phyloP scores from a whole-genome alignment of 2,329 filamentous ascomycete species.

The Talaromyces albobiverticillius region DNA sequence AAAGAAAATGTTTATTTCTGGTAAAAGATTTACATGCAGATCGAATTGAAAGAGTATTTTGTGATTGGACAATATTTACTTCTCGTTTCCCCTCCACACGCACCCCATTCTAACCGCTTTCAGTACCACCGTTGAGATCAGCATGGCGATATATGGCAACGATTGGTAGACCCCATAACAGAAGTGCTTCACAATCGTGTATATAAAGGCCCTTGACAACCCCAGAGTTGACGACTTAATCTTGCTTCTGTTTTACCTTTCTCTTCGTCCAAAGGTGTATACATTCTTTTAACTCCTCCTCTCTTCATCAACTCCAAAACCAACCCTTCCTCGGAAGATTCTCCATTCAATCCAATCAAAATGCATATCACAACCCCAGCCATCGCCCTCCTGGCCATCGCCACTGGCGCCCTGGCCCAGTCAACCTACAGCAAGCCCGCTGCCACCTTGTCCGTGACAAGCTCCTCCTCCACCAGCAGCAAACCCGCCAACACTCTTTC shows the following conservation, averaged over 20 bases:
- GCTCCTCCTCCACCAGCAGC: neutral
- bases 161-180: neutral
- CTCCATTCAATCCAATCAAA: constrained; percentile 11
- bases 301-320: neutral
- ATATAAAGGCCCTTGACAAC: neutral
- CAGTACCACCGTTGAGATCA: neutral
- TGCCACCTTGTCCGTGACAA: neutral
- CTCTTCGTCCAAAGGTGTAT: neutral
- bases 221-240: neutral
- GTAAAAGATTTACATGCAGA: neutral
- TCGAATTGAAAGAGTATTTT: neutral
- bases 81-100: too few species aligned
- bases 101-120: neutral
- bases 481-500: too few species aligned
- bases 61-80: neutral
- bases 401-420: constrained; percentile 18
- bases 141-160: too few species aligned
- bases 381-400: constrained; percentile 21
- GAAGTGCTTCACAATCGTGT: neutral
- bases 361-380: constrained; percentile 27
- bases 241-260: neutral
- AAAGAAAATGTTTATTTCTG: neutral
- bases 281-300: neutral
- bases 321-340: neutral
- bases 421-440: neutral